Evolutionary conservation across 1,284 basidiomycete species (phyloP).

Genomic region (Austropuccinia psidii): DNA sequence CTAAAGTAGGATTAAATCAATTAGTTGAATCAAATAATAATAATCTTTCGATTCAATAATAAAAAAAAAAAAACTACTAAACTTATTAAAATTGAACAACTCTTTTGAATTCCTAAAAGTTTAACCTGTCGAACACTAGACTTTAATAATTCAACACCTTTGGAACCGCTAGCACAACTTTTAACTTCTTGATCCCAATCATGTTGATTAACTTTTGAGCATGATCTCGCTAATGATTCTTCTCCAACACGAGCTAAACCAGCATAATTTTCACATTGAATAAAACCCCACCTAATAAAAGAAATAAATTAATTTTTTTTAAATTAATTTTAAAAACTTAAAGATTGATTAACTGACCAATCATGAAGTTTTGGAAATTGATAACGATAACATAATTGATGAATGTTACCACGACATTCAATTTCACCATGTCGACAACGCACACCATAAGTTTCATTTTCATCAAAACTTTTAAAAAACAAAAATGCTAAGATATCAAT

Average conservation of each 20-base stretch:
- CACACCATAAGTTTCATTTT: conserved; percentile 37
- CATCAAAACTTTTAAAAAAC: conserved; percentile 10
- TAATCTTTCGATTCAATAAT: background rate
- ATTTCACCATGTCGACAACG: conserved; percentile 41
- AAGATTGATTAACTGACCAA: conserved; percentile 39
- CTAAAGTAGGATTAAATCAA: conserved; percentile 35
- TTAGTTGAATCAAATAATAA: background rate
- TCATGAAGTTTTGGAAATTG: conserved; percentile 24
- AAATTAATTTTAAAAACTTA: conserved; percentile 39
- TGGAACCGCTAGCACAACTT: conserved; percentile 35
- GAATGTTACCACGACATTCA: conserved; percentile 43
- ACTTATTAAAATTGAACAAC: conserved; percentile 41
- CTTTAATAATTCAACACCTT: conserved; percentile 38
- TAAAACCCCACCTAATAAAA: background rate
- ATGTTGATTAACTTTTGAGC: conserved; percentile 40
- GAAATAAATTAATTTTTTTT: background rate
- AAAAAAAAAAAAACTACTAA: background rate
- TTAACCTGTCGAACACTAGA: conserved; percentile 31
- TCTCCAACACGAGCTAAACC: conserved; percentile 39
- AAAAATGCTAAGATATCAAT: background rate
- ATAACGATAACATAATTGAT: conserved; percentile 42
- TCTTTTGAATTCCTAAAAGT: conserved; percentile 38
- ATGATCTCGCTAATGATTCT: conserved; percentile 37
- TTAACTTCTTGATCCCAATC: conserved; percentile 36
- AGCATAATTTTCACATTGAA: conserved; percentile 37